Evolutionary conservation across 257 asterid species (phyloP).

Genomic region (Agastache rugosa): DNA sequence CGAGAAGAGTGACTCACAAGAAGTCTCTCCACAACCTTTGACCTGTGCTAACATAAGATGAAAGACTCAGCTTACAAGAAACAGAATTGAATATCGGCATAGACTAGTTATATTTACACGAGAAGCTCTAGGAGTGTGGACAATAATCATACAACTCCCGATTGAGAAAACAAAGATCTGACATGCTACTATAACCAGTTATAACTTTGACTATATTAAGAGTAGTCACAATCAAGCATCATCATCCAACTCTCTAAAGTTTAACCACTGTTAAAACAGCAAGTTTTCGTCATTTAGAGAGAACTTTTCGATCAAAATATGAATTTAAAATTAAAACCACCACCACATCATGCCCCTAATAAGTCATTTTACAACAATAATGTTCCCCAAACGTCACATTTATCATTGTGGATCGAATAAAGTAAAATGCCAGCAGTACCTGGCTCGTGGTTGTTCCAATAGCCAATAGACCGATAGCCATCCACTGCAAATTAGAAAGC

Average conservation of each 20-base stretch:
- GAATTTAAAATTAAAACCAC: not conserved
- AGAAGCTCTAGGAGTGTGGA: conserved; percentile 21
- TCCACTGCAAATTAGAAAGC: conserved; percentile 99
- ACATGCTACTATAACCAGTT: conserved; percentile 26
- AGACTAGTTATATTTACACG: conserved; percentile 10
- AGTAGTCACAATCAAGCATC: conserved; percentile 14
- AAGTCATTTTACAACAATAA: not conserved
- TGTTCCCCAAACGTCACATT: not conserved
- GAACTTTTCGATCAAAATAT: conserved; percentile 2
- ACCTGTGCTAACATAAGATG: conserved; percentile 54
- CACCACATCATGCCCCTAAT: conserved; percentile 1
- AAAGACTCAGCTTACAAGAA: not conserved
- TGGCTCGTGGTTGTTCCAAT: conserved; percentile 97
- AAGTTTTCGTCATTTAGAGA: conserved; percentile 23
- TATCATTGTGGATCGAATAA: conserved; percentile 15
- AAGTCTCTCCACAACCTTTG: conserved; percentile 94
- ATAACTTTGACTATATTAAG: not conserved
- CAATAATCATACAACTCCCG: conserved; percentile 16
- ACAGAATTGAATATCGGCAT: conserved; percentile 17
- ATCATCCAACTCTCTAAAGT: not conserved
- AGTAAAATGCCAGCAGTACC: conserved; percentile 49
- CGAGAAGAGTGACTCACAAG: conserved; percentile 85
- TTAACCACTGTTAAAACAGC: not conserved
- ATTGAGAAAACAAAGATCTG: conserved; percentile 23
- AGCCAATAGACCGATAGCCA: conserved; percentile 87